A percentile compares a stretch with the other conserved stretches of the same genome.
Conservation (phyloP, 23 red algal species). For the Cyanidiococcus yangmingshanensis region DNA sequence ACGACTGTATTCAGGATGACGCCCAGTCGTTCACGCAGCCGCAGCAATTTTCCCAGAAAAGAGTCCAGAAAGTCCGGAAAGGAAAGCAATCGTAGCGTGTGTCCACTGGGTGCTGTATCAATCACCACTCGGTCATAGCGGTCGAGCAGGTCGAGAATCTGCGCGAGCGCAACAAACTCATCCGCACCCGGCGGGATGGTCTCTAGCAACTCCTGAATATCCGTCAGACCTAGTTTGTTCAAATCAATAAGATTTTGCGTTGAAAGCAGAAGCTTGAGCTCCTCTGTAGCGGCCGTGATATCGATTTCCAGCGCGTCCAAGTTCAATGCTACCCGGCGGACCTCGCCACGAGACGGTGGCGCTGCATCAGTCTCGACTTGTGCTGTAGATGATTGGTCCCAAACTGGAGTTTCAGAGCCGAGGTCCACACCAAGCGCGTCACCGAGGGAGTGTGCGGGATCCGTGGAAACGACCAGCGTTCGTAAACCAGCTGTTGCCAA, state of each 20-base stretch:
- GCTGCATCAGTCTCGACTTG: neutral
- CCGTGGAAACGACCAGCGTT: slow-evolving; percentile 82
- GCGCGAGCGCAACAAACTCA: slow-evolving; percentile 84
- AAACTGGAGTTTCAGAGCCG: slow-evolving; percentile 28
- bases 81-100: slow-evolving; percentile 82
- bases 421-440: slow-evolving; percentile 71
- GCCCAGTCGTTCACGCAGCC: slow-evolving; percentile 42
- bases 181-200: slow-evolving; percentile 94
- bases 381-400: neutral
- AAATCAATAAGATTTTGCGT: slow-evolving; percentile 27
- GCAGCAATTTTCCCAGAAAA: slow-evolving; percentile 57
- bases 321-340: slow-evolving; percentile 16
- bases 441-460: slow-evolving; percentile 92
- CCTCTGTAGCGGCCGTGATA: slow-evolving; percentile 54
- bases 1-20: neutral
- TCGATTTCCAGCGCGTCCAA: slow-evolving; percentile 82
- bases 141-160: slow-evolving; percentile 59
- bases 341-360: neutral
- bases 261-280: slow-evolving; percentile 48
- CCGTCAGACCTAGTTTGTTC: slow-evolving; percentile 46
- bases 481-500: slow-evolving; percentile 42
- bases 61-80: slow-evolving; percentile 93
- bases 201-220: slow-evolving; percentile 72
- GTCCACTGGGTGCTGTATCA: slow-evolving; percentile 90
- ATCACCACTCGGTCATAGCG: slow-evolving; percentile 77